phyloP scores from a whole-genome alignment of 441 rosid genomes.

The Kokia cookei region DNA sequence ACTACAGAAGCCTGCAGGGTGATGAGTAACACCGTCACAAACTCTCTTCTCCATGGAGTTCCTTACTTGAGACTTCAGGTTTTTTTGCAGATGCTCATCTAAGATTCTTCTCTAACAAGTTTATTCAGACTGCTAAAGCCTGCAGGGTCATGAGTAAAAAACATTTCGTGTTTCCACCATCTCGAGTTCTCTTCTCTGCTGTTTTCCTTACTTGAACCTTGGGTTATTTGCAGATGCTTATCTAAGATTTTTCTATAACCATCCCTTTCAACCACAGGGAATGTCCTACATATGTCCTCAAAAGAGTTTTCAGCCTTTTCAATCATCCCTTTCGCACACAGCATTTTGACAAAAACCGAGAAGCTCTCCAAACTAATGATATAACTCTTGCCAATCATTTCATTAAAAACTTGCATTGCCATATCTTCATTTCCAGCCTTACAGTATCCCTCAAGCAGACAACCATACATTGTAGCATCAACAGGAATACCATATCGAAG shows the following conservation, averaged over 20 bases:
- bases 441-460: constrained; percentile 25
- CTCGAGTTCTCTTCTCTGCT: background rate
- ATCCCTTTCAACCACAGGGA: constrained; percentile 11
- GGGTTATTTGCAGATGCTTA: constrained; percentile 6
- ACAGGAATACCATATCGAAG: constrained; percentile 5
- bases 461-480: constrained; percentile 23
- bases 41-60: background rate
- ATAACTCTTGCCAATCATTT: constrained; percentile 17
- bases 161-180: background rate
- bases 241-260: constrained; percentile 22
- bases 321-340: constrained; percentile 18
- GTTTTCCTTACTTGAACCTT: background rate
- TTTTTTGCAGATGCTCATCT: constrained; percentile 10
- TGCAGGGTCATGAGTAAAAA: background rate
- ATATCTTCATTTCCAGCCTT: constrained; percentile 14
- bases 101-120: constrained; percentile 16
- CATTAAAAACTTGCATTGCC: constrained; percentile 14
- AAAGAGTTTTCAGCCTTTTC: constrained; percentile 15
- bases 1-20: background rate
- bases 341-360: constrained; percentile 13
- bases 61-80: background rate
- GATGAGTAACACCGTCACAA: background rate
- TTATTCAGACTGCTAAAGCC: background rate
- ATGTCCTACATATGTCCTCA: constrained; percentile 19
- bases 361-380: constrained; percentile 22